These are phyloP conservation scores for Leccinum pallidistipes DNA, from an alignment of 1,284 basidiomycete species.

Conservation along the genomic window DNA sequence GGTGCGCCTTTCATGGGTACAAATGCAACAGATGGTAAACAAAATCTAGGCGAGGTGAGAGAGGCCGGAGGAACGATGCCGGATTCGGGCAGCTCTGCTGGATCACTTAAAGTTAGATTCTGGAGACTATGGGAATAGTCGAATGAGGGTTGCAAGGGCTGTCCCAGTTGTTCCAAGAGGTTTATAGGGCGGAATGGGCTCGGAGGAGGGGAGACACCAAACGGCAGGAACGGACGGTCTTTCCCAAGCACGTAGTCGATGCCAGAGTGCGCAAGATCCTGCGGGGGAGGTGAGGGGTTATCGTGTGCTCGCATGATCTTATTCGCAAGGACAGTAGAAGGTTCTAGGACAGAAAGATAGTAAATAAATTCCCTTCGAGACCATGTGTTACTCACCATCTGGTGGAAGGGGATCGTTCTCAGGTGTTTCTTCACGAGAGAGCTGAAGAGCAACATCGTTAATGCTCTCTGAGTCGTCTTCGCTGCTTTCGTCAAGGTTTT, in stretches of 20 bases:
- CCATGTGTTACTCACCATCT: slow-evolving; percentile 43
- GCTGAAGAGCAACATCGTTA: slow-evolving; percentile 32
- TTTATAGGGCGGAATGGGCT: slow-evolving; percentile 36
- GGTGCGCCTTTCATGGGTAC: slow-evolving; percentile 4
- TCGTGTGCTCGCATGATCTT: slow-evolving; percentile 65
- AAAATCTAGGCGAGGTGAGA: slow-evolving; percentile 46
- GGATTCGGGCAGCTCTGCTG: slow-evolving; percentile 2
- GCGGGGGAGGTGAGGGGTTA: slow-evolving; percentile 76
- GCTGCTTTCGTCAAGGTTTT: slow-evolving; percentile 17
- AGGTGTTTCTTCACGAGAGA: slow-evolving; percentile 45
- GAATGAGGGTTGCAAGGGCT: slow-evolving; percentile 8
- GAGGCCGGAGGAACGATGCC: slow-evolving; percentile 24
- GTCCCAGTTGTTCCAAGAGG: slow-evolving; percentile 30
- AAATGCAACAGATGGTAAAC: slow-evolving; percentile 25
- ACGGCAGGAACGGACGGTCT: slow-evolving; percentile 18
- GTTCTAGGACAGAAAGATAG: slow-evolving; percentile 44
- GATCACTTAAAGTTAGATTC: slow-evolving; percentile 4
- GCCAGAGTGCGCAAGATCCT: slow-evolving; percentile 30
- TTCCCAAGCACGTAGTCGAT: slow-evolving; percentile 18
- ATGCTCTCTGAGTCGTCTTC: slow-evolving; percentile 35
- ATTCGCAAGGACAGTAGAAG: slow-evolving; percentile 61
- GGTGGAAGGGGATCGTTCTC: slow-evolving; percentile 38
- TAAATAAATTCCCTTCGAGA: slow-evolving; percentile 7
- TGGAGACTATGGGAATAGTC: slow-evolving; percentile 1
- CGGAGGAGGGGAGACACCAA: slow-evolving; percentile 22